Conservation (phyloP, 2,329 filamentous ascomycete genomes). For the Fusarium acutatum region DNA sequence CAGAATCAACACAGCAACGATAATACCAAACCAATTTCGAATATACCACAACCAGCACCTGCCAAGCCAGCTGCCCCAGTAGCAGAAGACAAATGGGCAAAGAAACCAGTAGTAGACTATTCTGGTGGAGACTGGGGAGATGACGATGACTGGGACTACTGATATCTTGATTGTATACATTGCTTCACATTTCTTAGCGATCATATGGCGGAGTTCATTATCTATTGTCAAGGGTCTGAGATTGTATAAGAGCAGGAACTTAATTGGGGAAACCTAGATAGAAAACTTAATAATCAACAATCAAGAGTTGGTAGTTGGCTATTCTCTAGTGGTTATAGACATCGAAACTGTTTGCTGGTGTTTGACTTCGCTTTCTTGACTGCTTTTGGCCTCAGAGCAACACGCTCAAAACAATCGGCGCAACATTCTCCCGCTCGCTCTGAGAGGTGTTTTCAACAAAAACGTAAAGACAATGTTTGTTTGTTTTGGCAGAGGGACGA, state of each 20-base stretch:
- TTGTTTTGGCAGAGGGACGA: not conserved
- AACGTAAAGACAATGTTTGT: not conserved
- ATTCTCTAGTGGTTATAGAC: not conserved
- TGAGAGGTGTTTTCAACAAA: not conserved
- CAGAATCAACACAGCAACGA: constrained; percentile 2
- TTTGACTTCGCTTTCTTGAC: not conserved
- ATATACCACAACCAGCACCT: not conserved
- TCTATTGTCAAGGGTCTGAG: constrained; percentile 4
- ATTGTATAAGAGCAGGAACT: constrained; percentile 4
- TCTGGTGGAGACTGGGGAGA: constrained; percentile 41
- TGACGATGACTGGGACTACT: constrained; percentile 41
- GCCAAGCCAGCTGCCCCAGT: not conserved
- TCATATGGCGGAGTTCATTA: constrained; percentile 7
- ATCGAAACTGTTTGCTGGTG: not conserved
- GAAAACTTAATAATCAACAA: not conserved
- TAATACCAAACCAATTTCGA: not conserved
- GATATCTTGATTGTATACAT: not conserved
- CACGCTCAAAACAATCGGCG: not conserved
- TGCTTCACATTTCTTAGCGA: constrained; percentile 7
- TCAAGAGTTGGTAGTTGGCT: not conserved
- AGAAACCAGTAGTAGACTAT: constrained; percentile 37
- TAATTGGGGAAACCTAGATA: not conserved
- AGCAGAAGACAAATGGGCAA: constrained; percentile 37
- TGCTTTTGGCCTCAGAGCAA: not conserved
- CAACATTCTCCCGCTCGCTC: not conserved